Evolutionary conservation across 2,329 filamentous ascomycete genomes (phyloP), one percentile per base, ranked within the genome.

Genomic region (Curvularia eragrostidis): DNA sequence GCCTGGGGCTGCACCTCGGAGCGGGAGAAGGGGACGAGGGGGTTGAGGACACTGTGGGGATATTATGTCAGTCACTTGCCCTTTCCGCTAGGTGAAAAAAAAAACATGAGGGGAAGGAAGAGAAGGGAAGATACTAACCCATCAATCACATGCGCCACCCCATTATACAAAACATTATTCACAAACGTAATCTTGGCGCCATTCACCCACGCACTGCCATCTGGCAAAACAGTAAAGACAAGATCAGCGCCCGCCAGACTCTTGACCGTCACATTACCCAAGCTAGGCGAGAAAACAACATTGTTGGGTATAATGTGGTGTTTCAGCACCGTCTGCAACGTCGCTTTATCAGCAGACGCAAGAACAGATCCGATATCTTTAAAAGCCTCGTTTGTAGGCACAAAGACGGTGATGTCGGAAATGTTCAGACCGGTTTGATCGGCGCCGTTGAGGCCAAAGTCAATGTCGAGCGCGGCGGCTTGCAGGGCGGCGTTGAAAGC

Each of bases 331-430:
- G 64, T 56, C 51, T 63, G 64, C 2, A 71, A 55, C 3, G 66
- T 70, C 4, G 51, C 44, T 10, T 63, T n/a, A 32, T 70, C 62
- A 5, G 61, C 66, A 2, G 59, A 51, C 19, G 55, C 56, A 2
- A 71, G 56, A 15, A 69, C 62, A 3, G 69, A 70, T 48, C 68
- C 69, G 28, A 86, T 81, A 72, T 83, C 83, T 42, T 88, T 84
- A 68, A 97, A 93, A 0, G 91, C 92, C 46, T 82, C 79, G 74
- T 96, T 85, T 1, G 85, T 87, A 0, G 93, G 93, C 1, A 90
- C 89, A 65, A 97, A 95, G 52, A 94, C 78, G 0, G 93, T 97
- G 69, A 88, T 85, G 75, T 93, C 93, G 18, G 84, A 70, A 13
- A 70, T 62, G 44, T 71, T 71, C 30, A 70, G 67, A 13, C 62